Evolutionary conservation across 2,329 filamentous ascomycete species (phyloP), one percentile per base, ranked within the genome.

Genomic region (Sarocladium brachiariae): DNA sequence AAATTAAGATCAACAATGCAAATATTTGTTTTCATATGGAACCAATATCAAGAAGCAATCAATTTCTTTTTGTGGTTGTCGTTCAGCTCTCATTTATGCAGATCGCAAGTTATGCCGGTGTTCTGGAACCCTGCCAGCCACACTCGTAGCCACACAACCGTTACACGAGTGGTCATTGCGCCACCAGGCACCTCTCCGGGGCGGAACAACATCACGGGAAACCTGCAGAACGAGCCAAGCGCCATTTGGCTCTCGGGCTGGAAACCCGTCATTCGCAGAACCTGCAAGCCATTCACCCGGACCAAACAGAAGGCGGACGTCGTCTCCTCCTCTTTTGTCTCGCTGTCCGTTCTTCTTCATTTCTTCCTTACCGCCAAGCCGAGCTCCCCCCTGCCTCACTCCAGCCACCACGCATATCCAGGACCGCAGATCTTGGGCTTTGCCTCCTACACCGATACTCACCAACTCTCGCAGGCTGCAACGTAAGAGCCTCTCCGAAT

Each of bases 161-260:
- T n/a, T 18, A n/a, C n/a, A n/a, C n/a, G n/a, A n/a, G n/a, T n/a
- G n/a, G 19, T 27, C 8, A 24, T n/a, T 41, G 11, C 43, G 25
- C 43, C 27, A 47, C 11, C 43, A 25, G 43, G 43, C 43, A 41
- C 37, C 37, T 41, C 37, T 41, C 10, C 37, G 37, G 37, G 37
- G 25, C 43, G 43, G 43, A 47, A 47, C 43, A 47, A 47, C 43
- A 47, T 45, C 43, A 33, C 43, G 43, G 43, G 43, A 47, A 47
- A 45, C 39, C 23, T 47, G 43, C 43, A 30, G 27, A 19, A 16
- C n/a, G 35, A 39, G 35, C n/a, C 25, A 47, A 47, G 43, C 43
- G 43, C 43, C 25, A 47, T 47, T 47, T 47, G 43, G 31, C 43
- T 4, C 24, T 13, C 4, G 43, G 19, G 19, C 43, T 47, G 43